These are phyloP conservation scores for Coemansia sp. DNA, from an alignment of 192 early-diverging fungal genomes.

Conservation along the genomic window DNA sequence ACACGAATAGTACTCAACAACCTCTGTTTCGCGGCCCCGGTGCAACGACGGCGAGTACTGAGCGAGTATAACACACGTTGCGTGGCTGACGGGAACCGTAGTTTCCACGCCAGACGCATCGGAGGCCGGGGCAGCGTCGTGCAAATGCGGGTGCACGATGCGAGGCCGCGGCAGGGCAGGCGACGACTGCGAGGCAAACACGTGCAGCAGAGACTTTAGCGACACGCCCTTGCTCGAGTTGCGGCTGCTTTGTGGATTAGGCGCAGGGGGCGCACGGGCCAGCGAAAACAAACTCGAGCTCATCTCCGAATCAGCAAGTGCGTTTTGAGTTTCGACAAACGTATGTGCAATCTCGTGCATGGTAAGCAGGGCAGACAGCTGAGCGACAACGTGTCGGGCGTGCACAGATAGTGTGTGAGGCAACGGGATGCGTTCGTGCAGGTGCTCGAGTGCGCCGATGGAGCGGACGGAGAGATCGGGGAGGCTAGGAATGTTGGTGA, in stretches of 20 bases:
- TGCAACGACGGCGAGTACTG: slow-evolving; percentile 53
- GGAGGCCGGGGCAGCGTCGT: background rate
- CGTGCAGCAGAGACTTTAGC: background rate
- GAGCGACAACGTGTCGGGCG: slow-evolving; percentile 18
- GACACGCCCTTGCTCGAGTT: background rate
- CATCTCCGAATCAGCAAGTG: slow-evolving; percentile 20
- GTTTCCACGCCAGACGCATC: slow-evolving; percentile 6
- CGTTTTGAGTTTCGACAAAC: slow-evolving; percentile 35
- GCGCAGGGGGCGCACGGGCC: background rate
- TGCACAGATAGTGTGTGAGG: slow-evolving; percentile 14
- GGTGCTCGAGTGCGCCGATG: slow-evolving; percentile 15
- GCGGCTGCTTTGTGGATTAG: background rate
- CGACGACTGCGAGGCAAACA: background rate
- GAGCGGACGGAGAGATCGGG: slow-evolving; percentile 3
- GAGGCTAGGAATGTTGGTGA: background rate
- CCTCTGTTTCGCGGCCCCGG: slow-evolving; percentile 42
- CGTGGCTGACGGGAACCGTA: slow-evolving; percentile 29
- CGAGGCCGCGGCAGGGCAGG: slow-evolving; percentile 2
- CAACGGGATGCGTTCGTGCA: slow-evolving; percentile 23
- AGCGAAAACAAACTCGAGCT: slow-evolving; percentile 31
- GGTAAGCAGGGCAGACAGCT: slow-evolving; percentile 25
- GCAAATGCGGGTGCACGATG: slow-evolving; percentile 19
- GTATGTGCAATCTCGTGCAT: slow-evolving; percentile 43
- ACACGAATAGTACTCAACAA: slow-evolving; percentile 53
- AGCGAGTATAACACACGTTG: slow-evolving; percentile 28